Percentiles rank a stretch among this genome's conserved stretches.
Evolutionary conservation across 257 asterid genomes (phyloP).

Genomic region (Scutellaria barbata): DNA sequence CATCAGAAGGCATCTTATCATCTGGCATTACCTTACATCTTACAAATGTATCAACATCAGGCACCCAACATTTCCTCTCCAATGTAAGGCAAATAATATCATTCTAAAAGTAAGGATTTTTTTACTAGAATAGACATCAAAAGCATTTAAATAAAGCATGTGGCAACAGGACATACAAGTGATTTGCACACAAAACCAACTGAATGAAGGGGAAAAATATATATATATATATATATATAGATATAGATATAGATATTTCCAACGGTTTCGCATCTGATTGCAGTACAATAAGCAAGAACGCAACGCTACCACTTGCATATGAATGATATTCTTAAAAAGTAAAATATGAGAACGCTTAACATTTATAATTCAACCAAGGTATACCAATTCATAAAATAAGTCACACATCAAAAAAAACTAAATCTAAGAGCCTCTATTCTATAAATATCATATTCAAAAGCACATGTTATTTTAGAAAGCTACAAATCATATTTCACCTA

Average conservation of each 20-base stretch:
- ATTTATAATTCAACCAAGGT: too few species aligned
- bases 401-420: background rate
- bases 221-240: too few species aligned
- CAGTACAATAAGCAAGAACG: too few species aligned
- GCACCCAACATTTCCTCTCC: background rate
- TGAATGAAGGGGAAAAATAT: constrained; percentile 2
- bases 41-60: constrained; percentile 12
- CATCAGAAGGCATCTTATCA: constrained; percentile 23
- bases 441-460: background rate
- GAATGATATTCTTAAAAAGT: too few species aligned
- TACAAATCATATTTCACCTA: background rate
- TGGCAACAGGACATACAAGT: background rate
- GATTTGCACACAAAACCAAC: constrained; percentile 13
- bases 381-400: too few species aligned
- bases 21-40: constrained; percentile 20
- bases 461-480: background rate
- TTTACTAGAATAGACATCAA: constrained; percentile 19
- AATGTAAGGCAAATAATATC: constrained; percentile 19
- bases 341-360: too few species aligned
- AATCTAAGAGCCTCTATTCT: background rate
- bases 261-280: background rate
- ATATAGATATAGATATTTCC: background rate
- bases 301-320: too few species aligned
- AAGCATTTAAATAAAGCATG: constrained; percentile 9
- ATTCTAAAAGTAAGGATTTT: constrained; percentile 7